Evolutionary conservation across 208 protist genomes (phyloP).

Genomic region (Lotmaria passim): DNA sequence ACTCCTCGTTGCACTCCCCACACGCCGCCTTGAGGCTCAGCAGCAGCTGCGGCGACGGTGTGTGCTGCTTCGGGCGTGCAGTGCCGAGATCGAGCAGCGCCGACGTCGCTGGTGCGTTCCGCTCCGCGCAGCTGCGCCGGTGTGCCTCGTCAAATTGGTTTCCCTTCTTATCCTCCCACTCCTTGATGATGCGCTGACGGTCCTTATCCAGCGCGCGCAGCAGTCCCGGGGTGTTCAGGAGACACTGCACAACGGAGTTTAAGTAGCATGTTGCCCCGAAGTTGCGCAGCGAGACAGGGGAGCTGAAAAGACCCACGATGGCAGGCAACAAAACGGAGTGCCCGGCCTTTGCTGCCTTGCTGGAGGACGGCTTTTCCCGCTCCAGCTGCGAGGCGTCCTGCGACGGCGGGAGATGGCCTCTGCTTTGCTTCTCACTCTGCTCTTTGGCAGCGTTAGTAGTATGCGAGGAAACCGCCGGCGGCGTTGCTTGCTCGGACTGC

Average conservation of each 20-base stretch:
- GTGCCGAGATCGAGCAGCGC: conserved; percentile 58
- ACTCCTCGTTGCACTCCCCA: conserved; percentile 74
- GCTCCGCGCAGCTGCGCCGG: conserved; percentile 21
- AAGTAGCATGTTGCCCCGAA: conserved; percentile 97
- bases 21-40: conserved; percentile 63
- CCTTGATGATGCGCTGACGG: conserved; percentile 28
- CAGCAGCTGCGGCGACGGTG: conserved; percentile 41
- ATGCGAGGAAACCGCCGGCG: not conserved
- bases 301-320: conserved; percentile 6
- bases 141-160: conserved; percentile 4
- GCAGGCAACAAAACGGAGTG: not conserved
- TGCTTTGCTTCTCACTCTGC: not conserved
- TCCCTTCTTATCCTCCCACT: conserved; percentile 14
- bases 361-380: not conserved
- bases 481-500: not conserved
- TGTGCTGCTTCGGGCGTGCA: not conserved
- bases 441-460: not conserved
- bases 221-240: conserved; percentile 71
- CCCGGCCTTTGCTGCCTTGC: not conserved
- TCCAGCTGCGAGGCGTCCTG: conserved; percentile 4
- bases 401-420: not conserved
- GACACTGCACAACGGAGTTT: conserved; percentile 95
- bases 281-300: conserved; percentile 75
- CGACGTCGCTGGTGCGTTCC: conserved; percentile 36
- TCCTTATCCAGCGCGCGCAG: conserved; percentile 38